A percentile compares a stretch with the other conserved stretches of the same genome.
Conservation (phyloP, 2,329 filamentous ascomycete species). For the Paracoccidioides lutzii region DNA sequence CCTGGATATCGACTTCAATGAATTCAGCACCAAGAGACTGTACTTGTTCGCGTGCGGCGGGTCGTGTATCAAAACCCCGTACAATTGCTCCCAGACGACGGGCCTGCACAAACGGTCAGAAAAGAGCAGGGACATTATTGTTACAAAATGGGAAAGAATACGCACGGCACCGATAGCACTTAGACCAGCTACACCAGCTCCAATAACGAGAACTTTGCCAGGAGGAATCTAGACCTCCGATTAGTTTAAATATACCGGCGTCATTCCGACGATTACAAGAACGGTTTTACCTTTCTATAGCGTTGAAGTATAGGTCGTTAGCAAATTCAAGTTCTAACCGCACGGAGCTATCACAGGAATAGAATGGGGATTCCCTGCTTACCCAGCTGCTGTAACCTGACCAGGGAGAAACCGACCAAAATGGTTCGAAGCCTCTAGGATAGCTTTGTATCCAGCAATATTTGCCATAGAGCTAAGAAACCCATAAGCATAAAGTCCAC, state of each 20-base stretch:
- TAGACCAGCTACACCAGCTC: conserved; percentile 75
- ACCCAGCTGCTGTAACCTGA: conserved; percentile 76
- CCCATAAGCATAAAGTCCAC: neutral
- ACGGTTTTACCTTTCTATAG: conserved; percentile 9
- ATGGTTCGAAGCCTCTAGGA: conserved; percentile 76
- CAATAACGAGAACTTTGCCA: conserved; percentile 81
- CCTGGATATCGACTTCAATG: conserved; percentile 70
- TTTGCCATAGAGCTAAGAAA: conserved; percentile 71
- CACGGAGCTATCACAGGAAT: neutral
- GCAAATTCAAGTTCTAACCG: conserved; percentile 6
- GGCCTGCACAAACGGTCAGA: conserved; percentile 34
- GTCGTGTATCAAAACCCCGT: conserved; percentile 77
- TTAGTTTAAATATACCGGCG: conserved; percentile 3
- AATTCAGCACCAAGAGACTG: conserved; percentile 84
- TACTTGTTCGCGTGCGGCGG: conserved; percentile 79
- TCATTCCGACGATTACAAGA: neutral
- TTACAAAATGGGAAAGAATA: neutral
- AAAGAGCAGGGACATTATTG: neutral
- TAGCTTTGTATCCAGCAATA: conserved; percentile 85
- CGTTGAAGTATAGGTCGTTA: conserved; percentile 12
- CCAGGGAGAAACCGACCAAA: conserved; percentile 82
- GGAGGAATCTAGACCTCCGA: conserved; percentile 51
- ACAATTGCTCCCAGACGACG: conserved; percentile 79
- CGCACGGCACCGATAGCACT: conserved; percentile 50
- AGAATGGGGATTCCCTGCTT: conserved; percentile 14